A percentile compares a stretch with the other conserved stretches of the same genome.
Evolutionary conservation across 2,329 filamentous ascomycete species (phyloP).

Genomic region (Diaporthe sp.): DNA sequence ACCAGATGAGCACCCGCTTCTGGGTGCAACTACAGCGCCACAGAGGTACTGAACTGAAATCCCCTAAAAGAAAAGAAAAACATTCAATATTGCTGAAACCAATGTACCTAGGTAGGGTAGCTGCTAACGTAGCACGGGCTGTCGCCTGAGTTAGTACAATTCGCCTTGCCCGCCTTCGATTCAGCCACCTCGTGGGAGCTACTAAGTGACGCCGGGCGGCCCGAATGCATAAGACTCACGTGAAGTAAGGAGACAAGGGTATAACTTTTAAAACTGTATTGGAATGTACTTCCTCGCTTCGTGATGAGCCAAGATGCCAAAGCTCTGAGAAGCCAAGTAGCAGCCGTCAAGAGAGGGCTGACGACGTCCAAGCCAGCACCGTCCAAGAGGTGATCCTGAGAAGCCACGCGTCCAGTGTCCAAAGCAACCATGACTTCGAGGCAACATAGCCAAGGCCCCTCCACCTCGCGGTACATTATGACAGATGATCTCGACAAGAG

Average conservation of each 20-base stretch:
- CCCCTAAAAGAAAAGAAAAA: no score
- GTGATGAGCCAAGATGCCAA: neutral
- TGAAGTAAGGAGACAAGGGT: neutral
- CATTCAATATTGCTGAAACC: no score
- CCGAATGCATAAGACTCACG: neutral
- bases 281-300: constrained; percentile 5
- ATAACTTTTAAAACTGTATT: constrained; percentile 22
- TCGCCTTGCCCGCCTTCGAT: no score
- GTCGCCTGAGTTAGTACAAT: no score
- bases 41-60: no score
- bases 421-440: neutral
- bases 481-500: constrained; percentile 1
- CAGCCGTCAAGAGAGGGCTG: neutral
- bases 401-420: neutral
- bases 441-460: neutral
- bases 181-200: no score
- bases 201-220: no score
- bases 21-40: no score
- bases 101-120: no score
- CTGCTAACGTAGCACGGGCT: no score
- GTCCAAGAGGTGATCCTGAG: neutral
- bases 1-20: no score
- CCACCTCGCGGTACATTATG: constrained; percentile 6
- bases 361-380: neutral
- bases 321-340: constrained; percentile 4